These are phyloP conservation scores for Grosmannia huntii DNA, from an alignment of 2,329 filamentous ascomycete species.

Conservation along the genomic window DNA sequence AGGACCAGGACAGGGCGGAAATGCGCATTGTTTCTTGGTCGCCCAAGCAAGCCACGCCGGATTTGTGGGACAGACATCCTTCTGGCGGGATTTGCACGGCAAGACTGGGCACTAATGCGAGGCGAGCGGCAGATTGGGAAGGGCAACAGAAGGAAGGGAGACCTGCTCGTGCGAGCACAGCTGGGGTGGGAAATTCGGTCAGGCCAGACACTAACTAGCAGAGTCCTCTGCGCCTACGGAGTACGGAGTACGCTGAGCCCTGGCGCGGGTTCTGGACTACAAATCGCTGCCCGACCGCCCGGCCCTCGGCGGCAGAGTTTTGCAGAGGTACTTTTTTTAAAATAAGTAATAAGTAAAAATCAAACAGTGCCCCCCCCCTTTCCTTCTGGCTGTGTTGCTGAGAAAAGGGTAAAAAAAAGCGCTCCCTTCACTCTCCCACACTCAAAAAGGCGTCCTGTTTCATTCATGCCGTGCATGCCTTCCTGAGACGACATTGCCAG, in stretches of 20 bases:
- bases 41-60: too few species aligned
- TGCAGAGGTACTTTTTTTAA: neutral
- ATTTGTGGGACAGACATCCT: neutral
- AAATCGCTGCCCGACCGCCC: neutral
- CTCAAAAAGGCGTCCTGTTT: neutral
- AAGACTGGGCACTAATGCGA: neutral
- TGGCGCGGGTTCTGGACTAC: neutral
- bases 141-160: too few species aligned
- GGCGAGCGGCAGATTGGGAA: too few species aligned
- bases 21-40: too few species aligned
- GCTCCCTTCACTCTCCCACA: neutral
- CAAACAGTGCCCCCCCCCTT: too few species aligned
- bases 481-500: neutral
- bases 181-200: neutral
- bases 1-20: too few species aligned
- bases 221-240: neutral
- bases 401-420: neutral
- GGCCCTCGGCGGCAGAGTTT: neutral
- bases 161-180: too few species aligned
- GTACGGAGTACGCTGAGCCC: neutral
- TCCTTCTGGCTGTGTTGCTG: neutral
- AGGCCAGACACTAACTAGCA: neutral
- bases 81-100: neutral
- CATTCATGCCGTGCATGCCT: neutral
- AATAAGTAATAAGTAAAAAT: neutral